Percentiles rank a stretch among this genome's conserved stretches.
Evolutionary conservation across 2,329 filamentous ascomycete genomes (phyloP).

Genomic region (Colletotrichum tamarilloi): DNA sequence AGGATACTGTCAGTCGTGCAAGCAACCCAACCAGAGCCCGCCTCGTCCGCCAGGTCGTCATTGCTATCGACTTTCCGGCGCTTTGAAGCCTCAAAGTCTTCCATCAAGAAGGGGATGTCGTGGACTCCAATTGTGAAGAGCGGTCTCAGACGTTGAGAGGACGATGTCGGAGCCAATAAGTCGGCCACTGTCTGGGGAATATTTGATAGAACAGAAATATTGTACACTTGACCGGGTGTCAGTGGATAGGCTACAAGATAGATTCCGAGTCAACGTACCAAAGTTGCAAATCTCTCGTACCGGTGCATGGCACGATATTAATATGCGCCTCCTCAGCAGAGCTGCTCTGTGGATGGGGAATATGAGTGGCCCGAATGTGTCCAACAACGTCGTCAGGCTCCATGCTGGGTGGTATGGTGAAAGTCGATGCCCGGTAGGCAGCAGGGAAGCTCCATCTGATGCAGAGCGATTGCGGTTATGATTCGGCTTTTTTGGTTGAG

Average conservation of each 20-base stretch:
- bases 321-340: slow-evolving; percentile 85
- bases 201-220: slow-evolving; percentile 91
- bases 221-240: slow-evolving; percentile 75
- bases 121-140: slow-evolving; percentile 96
- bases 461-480: slow-evolving; percentile 68
- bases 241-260: not conserved
- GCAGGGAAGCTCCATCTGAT: slow-evolving; percentile 70
- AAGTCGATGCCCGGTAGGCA: slow-evolving; percentile 72
- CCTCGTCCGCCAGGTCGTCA: slow-evolving; percentile 55
- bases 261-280: slow-evolving; percentile 64
- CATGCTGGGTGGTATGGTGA: slow-evolving; percentile 87
- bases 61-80: slow-evolving; percentile 48
- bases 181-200: slow-evolving; percentile 81
- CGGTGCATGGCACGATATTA: slow-evolving; percentile 87
- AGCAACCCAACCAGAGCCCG: slow-evolving; percentile 83
- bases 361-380: slow-evolving; percentile 88
- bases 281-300: slow-evolving; percentile 90
- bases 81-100: slow-evolving; percentile 64
- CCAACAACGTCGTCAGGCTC: slow-evolving; percentile 80
- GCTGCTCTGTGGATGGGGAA: slow-evolving; percentile 93
- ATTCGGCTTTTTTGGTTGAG: slow-evolving; percentile 48
- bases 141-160: slow-evolving; percentile 76
- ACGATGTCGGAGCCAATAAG: slow-evolving; percentile 71
- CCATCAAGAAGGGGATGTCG: slow-evolving; percentile 83
- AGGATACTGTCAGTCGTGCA: slow-evolving; percentile 97